Conservation (phyloP, 768 basidiomycete species). For the Kwoniella mangroviensis region DNA sequence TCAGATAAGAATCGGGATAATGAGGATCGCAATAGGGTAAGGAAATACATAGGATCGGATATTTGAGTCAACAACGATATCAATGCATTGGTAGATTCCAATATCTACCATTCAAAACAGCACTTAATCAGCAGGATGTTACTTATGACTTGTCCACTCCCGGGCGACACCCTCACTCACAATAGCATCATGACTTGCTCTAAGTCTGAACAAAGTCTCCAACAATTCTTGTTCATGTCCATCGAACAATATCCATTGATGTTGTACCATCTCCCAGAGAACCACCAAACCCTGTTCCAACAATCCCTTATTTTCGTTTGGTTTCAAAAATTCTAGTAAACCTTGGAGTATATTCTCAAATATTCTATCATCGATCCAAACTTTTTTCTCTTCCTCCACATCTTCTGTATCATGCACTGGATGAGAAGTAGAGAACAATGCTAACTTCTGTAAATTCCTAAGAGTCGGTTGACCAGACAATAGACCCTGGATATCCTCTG, state of each 20-base stretch:
- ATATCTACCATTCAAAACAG: constrained; percentile 32
- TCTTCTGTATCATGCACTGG: constrained; percentile 30
- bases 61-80: constrained; percentile 39
- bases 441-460: constrained; percentile 68
- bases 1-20: constrained; percentile 22
- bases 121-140: background rate
- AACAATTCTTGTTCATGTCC: constrained; percentile 80
- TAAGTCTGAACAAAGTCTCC: constrained; percentile 69
- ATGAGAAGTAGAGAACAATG: constrained; percentile 52
- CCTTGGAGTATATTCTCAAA: constrained; percentile 74
- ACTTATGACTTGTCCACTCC: background rate
- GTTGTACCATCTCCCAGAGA: constrained; percentile 80
- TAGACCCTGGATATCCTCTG: constrained; percentile 66
- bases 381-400: constrained; percentile 17
- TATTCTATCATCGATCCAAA: constrained; percentile 74
- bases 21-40: constrained; percentile 26
- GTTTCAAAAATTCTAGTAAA: constrained; percentile 68
- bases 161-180: constrained; percentile 60
- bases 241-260: constrained; percentile 73
- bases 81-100: constrained; percentile 50
- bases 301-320: constrained; percentile 66
- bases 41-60: constrained; percentile 44
- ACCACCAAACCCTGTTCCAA: constrained; percentile 80
- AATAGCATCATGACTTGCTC: constrained; percentile 73
- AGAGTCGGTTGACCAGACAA: constrained; percentile 65